Base-by-base conservation (phyloP, 1,139 yeast species). In the Pichia sp. region DNA sequence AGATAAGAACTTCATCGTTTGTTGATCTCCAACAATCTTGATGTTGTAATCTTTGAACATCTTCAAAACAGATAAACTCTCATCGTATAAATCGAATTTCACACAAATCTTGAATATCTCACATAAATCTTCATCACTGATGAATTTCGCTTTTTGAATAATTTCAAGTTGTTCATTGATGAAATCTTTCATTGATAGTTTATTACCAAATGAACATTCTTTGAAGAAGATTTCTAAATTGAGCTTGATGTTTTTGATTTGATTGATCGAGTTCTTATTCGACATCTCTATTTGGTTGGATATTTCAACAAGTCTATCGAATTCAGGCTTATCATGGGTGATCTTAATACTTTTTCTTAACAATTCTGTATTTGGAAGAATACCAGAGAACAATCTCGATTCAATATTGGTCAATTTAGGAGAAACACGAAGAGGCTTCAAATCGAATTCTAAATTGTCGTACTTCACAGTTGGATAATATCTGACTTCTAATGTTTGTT, bases 191-290 rank as follows among this genome's bases (percentile, higher is more conserved):
- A 39, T 36, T 3, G 46, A 40, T 15, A 42, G 33, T n/a, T 45
- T 34, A 32, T 45, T 43, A 20, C 49, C 50, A 24, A 51, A 43
- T 18, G 30, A 20, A 18, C 55, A 45, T 14, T 52, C 56, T 40
- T 56, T 60, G 51, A 55, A 56, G 41, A 54, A 55, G 7, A 57
- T 40, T 17, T 54, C 54, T 15, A 53, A 42, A 34, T 54, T 47
- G 15, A 60, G 32, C 40, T 43, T 44, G 8, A 46, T 20, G 30
- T 44, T 47, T 17, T 50, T 47, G 22, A 45, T 46, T 11, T 44
- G 22, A 12, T 44, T 46, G 22, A 45, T 45, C 7, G 42, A 21
- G 10, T 42, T 17, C 17, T 44, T 44, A n/a, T 49, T 24, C 12
- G 51, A 31, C 14, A 42, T 40, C 12, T 58, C 53, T 33, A 57